Base-by-base conservation (phyloP, 1,139 yeast species). In the Arxiozyma slooffiae region DNA sequence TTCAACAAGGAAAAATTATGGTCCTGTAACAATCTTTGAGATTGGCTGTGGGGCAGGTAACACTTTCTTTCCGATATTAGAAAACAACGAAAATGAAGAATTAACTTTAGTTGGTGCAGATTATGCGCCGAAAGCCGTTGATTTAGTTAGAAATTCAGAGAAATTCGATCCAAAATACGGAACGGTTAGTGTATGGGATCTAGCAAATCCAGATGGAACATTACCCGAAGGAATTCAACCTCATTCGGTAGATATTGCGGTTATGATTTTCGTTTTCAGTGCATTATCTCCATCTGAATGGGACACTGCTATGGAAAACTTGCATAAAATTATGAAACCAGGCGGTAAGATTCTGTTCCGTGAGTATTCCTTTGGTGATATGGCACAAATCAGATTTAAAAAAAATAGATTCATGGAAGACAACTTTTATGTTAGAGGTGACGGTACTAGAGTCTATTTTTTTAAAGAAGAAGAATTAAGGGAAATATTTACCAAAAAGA, bases 21-120 rank as follows among this genome's bases (percentile, higher is more conserved):
- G 88, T n/a, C 78, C 83, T 5, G 76, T 77, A 30, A 81, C 83
- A 2, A 84, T 92, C 38, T 75, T 92, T 50, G 99, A 92, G 66
- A 85, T 94, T 50, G 99, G 99, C 3, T 92, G 98, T 70, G 99
- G 98, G 51, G 98, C 97, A 2, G 99, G 99, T 16, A 94, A 94
- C 67, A 92, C 98, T 0, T 77, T 92, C 70, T 92, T 85, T 68
- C 98, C 98, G 1, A 83, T 92, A 30, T 72, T 92, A 53, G 76
- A 77, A 50, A 89, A 85, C 60, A 92, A 92, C 67, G 75, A 84
- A 66, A 92, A 92, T 69, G 81, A 83, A n/a, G 71, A 81, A 38
- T 72, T 92, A 52, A 77, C 73, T 58, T 79, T 92, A 14, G 78
- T 80, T 52, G 98, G 96, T 1, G 95, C 92, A 51, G 99, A 92